Conservation (phyloP, 768 basidiomycete genomes). For the Boletus reticulatus region DNA sequence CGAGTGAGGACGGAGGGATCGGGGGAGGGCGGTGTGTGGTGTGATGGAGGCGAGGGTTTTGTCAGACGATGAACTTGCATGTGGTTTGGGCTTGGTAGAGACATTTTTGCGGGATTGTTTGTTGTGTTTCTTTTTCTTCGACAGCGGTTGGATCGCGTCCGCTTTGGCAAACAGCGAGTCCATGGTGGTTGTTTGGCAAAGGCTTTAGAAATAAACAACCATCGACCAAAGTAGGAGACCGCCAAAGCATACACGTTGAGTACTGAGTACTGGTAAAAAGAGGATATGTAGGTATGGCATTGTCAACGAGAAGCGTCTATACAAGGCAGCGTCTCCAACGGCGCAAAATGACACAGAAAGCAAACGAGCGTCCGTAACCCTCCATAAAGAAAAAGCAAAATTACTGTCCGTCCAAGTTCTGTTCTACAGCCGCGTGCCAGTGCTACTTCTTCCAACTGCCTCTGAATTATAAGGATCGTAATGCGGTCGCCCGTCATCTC, state of each 20-base stretch:
- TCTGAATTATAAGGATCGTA: constrained; percentile 30
- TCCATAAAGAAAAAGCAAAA: background rate
- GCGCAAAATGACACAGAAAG: background rate
- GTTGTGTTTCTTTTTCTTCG: constrained; percentile 37
- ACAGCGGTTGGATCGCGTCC: constrained; percentile 49
- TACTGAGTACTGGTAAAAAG: background rate
- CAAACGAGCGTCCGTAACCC: constrained; percentile 8
- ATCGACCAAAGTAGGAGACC: too few species aligned
- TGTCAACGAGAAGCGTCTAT: constrained; percentile 4
- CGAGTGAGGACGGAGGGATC: constrained; percentile 57
- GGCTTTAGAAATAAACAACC: constrained; percentile 16
- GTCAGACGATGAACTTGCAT: constrained; percentile 36
- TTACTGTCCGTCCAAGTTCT: background rate
- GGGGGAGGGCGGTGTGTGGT: constrained; percentile 59
- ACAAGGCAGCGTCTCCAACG: constrained; percentile 4
- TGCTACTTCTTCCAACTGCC: constrained; percentile 25
- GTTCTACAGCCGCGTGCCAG: constrained; percentile 24
- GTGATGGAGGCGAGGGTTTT: constrained; percentile 57
- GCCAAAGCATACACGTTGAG: background rate
- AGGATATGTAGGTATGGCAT: constrained; percentile 5
- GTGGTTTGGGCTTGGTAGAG: constrained; percentile 6
- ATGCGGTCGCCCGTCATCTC: constrained; percentile 25
- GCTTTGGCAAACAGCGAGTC: constrained; percentile 74
- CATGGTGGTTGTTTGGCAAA: constrained; percentile 35
- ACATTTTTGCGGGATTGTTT: constrained; percentile 7